Evolutionary conservation across 75 land plant species (phyloP).

Genomic region (Cryptomeria japonica): DNA sequence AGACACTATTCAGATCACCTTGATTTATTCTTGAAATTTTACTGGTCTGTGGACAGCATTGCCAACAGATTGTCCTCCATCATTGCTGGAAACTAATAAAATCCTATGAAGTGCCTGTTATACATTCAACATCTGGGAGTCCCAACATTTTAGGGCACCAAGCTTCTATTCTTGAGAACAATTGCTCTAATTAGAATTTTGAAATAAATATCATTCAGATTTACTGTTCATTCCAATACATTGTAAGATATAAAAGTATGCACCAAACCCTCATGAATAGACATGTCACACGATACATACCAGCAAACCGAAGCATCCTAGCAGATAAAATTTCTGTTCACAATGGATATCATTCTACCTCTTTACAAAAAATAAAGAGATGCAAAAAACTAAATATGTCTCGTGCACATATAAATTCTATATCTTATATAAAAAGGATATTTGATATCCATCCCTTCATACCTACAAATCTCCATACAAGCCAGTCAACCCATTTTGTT

Average conservation of each 20-base stretch:
- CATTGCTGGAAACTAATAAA: background rate
- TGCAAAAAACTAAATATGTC: background rate
- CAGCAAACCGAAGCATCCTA: background rate
- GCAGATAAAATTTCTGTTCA: background rate
- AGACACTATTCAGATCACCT: background rate
- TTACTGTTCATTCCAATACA: background rate
- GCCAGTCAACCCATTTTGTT: background rate
- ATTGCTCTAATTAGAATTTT: background rate
- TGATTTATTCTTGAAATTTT: background rate
- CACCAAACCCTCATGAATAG: background rate
- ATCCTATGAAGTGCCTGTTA: background rate
- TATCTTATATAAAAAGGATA: background rate
- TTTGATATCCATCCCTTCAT: background rate
- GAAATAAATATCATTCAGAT: background rate
- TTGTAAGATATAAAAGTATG: background rate
- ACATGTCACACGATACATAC: background rate
- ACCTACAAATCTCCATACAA: background rate
- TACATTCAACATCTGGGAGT: too few species aligned
- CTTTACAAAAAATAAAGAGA: background rate
- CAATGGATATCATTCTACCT: background rate
- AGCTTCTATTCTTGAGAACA: background rate
- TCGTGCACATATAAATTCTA: background rate
- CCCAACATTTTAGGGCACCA: background rate
- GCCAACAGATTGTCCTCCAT: background rate
- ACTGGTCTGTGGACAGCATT: background rate